Evolutionary conservation across 495 filamentous ascomycete genomes (phyloP).

Genomic region (Umbilicaria muhlenbergii): DNA sequence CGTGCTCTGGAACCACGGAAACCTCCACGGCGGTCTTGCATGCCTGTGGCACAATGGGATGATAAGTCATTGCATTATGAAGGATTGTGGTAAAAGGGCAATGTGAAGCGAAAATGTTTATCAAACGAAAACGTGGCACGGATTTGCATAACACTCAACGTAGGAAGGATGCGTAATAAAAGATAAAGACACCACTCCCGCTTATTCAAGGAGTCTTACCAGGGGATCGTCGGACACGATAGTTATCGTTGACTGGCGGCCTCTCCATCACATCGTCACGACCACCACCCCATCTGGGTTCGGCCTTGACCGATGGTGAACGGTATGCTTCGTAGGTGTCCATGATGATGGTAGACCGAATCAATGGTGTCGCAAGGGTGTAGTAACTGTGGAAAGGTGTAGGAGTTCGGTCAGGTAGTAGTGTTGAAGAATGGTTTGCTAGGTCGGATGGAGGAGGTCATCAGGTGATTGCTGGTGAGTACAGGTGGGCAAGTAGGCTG

Average conservation of each 20-base stretch:
- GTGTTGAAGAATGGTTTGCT: neutral
- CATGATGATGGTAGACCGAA: constrained; percentile 3
- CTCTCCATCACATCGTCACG: constrained; percentile 9
- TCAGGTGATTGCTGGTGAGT: constrained; percentile 14
- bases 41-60: constrained; percentile 16
- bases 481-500: constrained; percentile 12
- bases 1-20: constrained; percentile 31
- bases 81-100: neutral
- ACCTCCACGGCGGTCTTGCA: constrained; percentile 28
- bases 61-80: neutral
- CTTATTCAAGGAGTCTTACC: constrained; percentile 20
- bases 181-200: neutral
- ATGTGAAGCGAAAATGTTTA: neutral
- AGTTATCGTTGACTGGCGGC: constrained; percentile 18
- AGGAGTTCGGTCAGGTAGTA: neutral
- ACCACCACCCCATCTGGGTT: constrained; percentile 10
- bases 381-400: neutral
- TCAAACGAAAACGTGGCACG: neutral
- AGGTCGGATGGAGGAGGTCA: neutral
- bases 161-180: neutral
- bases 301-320: constrained; percentile 10
- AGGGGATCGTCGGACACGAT: constrained; percentile 33
- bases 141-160: neutral
- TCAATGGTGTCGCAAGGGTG: too few relatives aligned
- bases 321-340: constrained; percentile 10